phyloP scores from a whole-genome alignment of 106 monocot species.

The Platanthera guangdongensis region DNA sequence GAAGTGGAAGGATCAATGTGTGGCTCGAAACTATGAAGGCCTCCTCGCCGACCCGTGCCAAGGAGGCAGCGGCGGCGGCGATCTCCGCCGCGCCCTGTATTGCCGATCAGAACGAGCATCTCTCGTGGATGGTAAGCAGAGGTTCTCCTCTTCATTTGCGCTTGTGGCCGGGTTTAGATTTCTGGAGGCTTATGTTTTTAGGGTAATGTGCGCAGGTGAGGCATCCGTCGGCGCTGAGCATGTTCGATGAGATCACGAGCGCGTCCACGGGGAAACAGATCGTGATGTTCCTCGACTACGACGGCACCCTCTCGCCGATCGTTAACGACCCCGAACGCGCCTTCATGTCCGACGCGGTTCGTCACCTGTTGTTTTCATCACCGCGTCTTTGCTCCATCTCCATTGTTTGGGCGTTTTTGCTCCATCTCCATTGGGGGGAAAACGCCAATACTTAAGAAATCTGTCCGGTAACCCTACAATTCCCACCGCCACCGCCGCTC shows the following conservation, averaged over 20 bases:
- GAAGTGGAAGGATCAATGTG: conserved; percentile 10
- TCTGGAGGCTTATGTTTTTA: background rate
- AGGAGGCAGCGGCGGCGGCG: conserved; percentile 7
- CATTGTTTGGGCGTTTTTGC: too few relatives aligned
- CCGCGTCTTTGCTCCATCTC: too few relatives aligned
- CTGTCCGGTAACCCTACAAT: too few relatives aligned
- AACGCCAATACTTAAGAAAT: too few relatives aligned
- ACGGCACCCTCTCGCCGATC: conserved; percentile 80
- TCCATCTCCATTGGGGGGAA: too few relatives aligned
- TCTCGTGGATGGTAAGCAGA: conserved; percentile 14
- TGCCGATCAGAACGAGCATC: conserved; percentile 11
- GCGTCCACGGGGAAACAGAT: conserved; percentile 55
- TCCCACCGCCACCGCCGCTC: too few relatives aligned
- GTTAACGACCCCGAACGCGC: conserved; percentile 67
- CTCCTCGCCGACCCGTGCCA: conserved; percentile 45
- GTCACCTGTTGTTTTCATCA: background rate
- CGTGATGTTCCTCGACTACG: conserved; percentile 77
- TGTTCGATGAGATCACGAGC: conserved; percentile 52
- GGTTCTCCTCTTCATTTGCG: background rate
- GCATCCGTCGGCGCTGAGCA: conserved; percentile 58
- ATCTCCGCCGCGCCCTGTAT: background rate
- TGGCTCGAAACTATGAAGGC: conserved; percentile 48
- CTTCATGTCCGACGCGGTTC: conserved; percentile 66
- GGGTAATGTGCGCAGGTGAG: conserved; percentile 16
- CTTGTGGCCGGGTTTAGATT: background rate